These are phyloP conservation scores for Proteromonas lacertae DNA, from an alignment of 352 stramenopile genomes.

Conservation along the genomic window DNA sequence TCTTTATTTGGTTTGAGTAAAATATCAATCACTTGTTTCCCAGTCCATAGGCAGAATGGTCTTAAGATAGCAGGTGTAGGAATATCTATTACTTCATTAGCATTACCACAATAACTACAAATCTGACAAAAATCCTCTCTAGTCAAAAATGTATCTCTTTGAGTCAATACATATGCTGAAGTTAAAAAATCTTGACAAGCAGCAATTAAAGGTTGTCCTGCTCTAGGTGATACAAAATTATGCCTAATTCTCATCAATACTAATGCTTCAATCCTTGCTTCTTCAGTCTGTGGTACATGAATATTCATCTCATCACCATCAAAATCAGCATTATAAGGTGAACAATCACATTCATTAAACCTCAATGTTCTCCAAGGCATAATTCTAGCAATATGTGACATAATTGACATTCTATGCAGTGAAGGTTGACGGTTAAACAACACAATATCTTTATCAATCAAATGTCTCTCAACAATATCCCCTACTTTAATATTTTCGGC, in stretches of 20 bases:
- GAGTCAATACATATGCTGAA: constrained; percentile 74
- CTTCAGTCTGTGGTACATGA: constrained; percentile 88
- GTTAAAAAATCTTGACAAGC: constrained; percentile 98
- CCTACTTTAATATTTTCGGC: constrained; percentile 70
- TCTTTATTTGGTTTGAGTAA: constrained; percentile 50
- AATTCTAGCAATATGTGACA: constrained; percentile 61
- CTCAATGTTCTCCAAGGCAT: constrained; percentile 90
- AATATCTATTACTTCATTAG: constrained; percentile 58
- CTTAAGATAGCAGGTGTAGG: constrained; percentile 39
- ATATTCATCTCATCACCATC: constrained; percentile 99
- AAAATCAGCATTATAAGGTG: constrained; percentile 96
- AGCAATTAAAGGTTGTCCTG: constrained; percentile 83
- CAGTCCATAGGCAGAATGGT: constrained; percentile 67
- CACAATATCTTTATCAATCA: constrained; percentile 92
- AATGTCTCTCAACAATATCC: constrained; percentile 92
- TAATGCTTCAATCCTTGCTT: constrained; percentile 74
- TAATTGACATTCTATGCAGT: constrained; percentile 98
- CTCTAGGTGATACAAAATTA: constrained; percentile 84
- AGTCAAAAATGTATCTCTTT: constrained; percentile 92
- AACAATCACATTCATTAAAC: constrained; percentile 98
- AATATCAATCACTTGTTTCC: constrained; percentile 71
- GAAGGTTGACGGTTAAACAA: constrained; percentile 98
- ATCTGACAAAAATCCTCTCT: constrained; percentile 56
- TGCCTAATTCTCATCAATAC: constrained; percentile 85
- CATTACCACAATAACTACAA: constrained; percentile 68